phyloP scores from a whole-genome alignment of 2,329 filamentous ascomycete species.

The Xylogone sp. region DNA sequence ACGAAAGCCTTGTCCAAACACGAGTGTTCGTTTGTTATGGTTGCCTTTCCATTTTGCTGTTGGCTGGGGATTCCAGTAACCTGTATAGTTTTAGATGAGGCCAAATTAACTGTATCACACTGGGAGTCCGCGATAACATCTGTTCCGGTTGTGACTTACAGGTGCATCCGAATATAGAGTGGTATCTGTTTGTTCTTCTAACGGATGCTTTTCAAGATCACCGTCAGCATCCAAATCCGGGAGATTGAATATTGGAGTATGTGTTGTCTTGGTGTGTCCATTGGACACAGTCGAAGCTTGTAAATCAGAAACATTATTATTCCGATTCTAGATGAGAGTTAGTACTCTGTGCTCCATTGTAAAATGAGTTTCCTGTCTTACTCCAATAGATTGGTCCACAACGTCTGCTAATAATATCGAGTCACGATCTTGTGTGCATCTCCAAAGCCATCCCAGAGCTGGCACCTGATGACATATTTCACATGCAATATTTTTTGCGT shows the following conservation, averaged over 20 bases:
- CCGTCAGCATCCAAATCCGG: conserved; percentile 38
- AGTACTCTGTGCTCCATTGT: neutral
- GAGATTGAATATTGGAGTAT: conserved; percentile 16
- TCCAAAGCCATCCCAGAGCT: conserved; percentile 68
- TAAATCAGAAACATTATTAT: neutral
- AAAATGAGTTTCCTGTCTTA: conserved; percentile 8
- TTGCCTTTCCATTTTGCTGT: neutral
- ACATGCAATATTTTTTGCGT: conserved; percentile 50
- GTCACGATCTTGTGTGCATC: conserved; percentile 63
- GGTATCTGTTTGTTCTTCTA: conserved; percentile 41
- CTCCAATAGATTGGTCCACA: conserved; percentile 23
- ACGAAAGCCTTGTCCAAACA: neutral
- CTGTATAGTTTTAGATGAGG: neutral
- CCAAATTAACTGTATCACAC: no score
- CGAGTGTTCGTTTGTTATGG: neutral
- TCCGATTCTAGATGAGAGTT: conserved; percentile 17
- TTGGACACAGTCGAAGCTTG: conserved; percentile 8
- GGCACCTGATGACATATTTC: conserved; percentile 52
- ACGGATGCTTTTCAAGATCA: conserved; percentile 41
- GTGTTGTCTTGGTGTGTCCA: conserved; percentile 18
- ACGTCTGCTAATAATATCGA: conserved; percentile 36
- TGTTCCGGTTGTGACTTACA: conserved; percentile 30
- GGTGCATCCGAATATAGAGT: conserved; percentile 48
- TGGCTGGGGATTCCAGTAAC: conserved; percentile 3
- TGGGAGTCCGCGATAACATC: no score